Base-by-base conservation (phyloP, 441 rosid species). In the Bruguiera hainesii region DNA sequence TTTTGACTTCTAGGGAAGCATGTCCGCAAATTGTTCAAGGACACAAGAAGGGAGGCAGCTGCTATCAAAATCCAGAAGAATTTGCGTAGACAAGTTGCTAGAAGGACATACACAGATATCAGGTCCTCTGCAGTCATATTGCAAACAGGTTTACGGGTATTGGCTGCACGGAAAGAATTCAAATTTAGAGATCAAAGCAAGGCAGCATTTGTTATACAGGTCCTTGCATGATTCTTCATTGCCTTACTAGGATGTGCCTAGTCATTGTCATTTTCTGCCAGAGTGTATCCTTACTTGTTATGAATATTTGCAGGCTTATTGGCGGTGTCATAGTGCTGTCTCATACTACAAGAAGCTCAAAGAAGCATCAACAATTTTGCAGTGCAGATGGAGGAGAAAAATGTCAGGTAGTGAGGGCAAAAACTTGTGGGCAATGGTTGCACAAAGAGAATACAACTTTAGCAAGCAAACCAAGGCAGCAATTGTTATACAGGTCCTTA, bases 31-130 rank as follows among this genome's bases (percentile, higher is more conserved):
- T 61, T 73, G 70, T 80, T 72, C 55, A 79, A 52, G 70, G 39
- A 71, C 60, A 80, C 73, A 84, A 87, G 67, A 81, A 85, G 62
- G 70, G 84, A 86, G 28, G 80, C 71, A 67, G 93, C 97, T 67
- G 96, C 97, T 51, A 73, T 83, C 56, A 83, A 85, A 83, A 87
- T 96, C 65, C 97, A 93, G 81, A 96, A 80, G 79, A 76, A 80
- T 78, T 81, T 78, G 62, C 96, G 92, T 37, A 81, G 96, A 81
- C 84, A 83, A 75, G 60, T 72, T 5, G 85, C 91, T 5, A 85
- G 73, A 72, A 89, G 73, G 69, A 68, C 78, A 48, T 96, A 82
- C 60, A 64, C 39, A 20, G 73, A 35, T 42, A 60, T 80, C 61
- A 87, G 66, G 81, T 78, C 74, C 51, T 81, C 96, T 6, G 92